Evolutionary conservation across 2,329 filamentous ascomycete genomes (phyloP).

Genomic region (Hypoxylon sp.): DNA sequence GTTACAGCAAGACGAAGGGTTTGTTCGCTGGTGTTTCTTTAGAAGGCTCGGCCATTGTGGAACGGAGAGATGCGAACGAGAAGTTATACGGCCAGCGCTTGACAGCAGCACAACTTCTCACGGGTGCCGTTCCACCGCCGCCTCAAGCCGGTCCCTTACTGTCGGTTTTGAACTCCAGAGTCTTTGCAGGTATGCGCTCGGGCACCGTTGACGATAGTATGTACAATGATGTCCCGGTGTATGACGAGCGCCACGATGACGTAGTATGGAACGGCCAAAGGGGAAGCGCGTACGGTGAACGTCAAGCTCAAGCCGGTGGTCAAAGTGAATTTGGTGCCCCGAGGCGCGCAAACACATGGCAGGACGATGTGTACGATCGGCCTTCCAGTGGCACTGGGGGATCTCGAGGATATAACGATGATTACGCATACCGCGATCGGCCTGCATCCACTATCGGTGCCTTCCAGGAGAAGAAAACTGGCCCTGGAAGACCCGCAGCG

Average conservation of each 20-base stretch:
- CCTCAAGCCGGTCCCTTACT: slow-evolving; percentile 87
- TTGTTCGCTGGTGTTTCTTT: slow-evolving; percentile 95
- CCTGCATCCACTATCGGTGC: slow-evolving; percentile 61
- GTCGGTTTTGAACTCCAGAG: slow-evolving; percentile 84
- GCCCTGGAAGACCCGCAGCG: slow-evolving; percentile 83
- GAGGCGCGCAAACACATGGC: slow-evolving; percentile 77
- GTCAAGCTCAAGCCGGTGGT: slow-evolving; percentile 16
- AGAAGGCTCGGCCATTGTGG: slow-evolving; percentile 92
- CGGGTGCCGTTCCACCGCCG: slow-evolving; percentile 81
- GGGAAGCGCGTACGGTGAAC: slow-evolving; percentile 72
- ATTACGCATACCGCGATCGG: slow-evolving; percentile 60
- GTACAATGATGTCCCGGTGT: slow-evolving; percentile 95
- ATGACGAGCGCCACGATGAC: slow-evolving; percentile 85
- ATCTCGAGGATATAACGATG: slow-evolving; percentile 57
- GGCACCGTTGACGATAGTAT: slow-evolving; percentile 70
- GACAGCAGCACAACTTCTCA: slow-evolving; percentile 85
- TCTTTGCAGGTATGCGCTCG: slow-evolving; percentile 77
- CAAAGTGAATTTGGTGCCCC: slow-evolving; percentile 69
- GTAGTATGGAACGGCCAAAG: slow-evolving; percentile 84
- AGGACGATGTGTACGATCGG: slow-evolving; percentile 80
- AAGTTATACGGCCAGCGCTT: slow-evolving; percentile 90
- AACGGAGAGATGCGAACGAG: slow-evolving; percentile 95
- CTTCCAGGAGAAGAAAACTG: slow-evolving; percentile 61
- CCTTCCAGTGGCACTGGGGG: slow-evolving; percentile 58
- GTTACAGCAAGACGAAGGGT: slow-evolving; percentile 98